Base-by-base conservation (phyloP, 192 early-diverging fungal genomes). In the Coemansia sp. region DNA sequence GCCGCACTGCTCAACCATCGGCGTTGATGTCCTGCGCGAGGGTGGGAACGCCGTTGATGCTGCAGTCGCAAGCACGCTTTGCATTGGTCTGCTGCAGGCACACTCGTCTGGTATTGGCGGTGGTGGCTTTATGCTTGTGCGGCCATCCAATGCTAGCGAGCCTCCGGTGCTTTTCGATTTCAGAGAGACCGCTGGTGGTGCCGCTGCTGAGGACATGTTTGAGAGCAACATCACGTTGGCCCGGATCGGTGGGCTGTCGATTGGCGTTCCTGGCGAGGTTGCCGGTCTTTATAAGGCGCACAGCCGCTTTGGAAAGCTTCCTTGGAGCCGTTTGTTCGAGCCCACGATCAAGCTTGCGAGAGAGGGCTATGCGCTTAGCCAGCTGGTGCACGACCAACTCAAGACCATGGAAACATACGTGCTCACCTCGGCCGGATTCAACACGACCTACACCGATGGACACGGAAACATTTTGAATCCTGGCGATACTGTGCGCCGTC, bases 61-160 rank as follows among this genome's bases (percentile, higher is more conserved):
- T 0, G 89, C 92, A 12, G 87, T 98, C 42, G 94, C 94, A 2
- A 85, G 93, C 38, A 84, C 90, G 8, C 82, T 95, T 17, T 96
- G 95, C 67, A 84, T 95, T 60, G 96, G 94, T 49, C 86, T 91
- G n/a, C 88, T 95, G 25, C 91, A 96, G 69, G 89, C 85, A 48
- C 95, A 93, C 77, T 89, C 91, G 16, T 88, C 89, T 18, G 96
- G 96, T 32, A 93, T 98, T 56, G 94, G 96, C 42, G 94, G 96
- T 10, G 96, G 96, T 30, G 96, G 96, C 6, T 96, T 98, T 71
- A 93, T 96, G 91, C 82, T 94, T 7, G 84, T 96, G 10, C 86
- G 92, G 32, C 68, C 82, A 4, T 67, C 82, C 4, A 86, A 87
- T 57, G 87, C 85, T 0, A 84, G 73, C 2, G 72, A 76, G 29